These are phyloP conservation scores for Neurospora africana DNA, from an alignment of 495 filamentous ascomycete species.

Conservation along the genomic window DNA sequence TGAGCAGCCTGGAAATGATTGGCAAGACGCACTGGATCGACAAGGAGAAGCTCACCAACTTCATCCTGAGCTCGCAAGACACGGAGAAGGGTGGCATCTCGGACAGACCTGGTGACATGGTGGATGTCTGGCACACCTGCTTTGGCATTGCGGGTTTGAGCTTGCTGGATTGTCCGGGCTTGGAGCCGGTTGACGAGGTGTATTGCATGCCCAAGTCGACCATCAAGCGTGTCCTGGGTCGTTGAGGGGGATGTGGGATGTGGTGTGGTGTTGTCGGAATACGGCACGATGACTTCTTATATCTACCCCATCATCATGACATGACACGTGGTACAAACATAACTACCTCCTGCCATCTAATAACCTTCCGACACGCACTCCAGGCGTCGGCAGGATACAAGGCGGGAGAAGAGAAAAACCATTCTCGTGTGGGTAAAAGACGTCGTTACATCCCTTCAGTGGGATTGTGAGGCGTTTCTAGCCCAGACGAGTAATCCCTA, in stretches of 20 bases:
- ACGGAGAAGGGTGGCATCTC: conserved; percentile 73
- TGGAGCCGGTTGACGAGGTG: conserved; percentile 73
- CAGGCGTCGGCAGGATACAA: conserved; percentile 58
- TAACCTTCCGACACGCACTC: conserved; percentile 44
- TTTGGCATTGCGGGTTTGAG: conserved; percentile 88
- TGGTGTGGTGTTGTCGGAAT: neutral
- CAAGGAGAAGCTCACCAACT: conserved; percentile 58
- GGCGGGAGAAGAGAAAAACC: conserved; percentile 52
- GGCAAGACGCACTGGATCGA: conserved; percentile 87
- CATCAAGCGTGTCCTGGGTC: conserved; percentile 42
- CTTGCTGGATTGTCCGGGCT: conserved; percentile 61
- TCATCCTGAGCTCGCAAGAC: conserved; percentile 85
- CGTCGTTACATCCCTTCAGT: neutral
- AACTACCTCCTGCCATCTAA: conserved; percentile 59
- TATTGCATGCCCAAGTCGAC: conserved; percentile 77
- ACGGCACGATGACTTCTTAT: neutral
- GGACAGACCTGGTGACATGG: conserved; percentile 85
- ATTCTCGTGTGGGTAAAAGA: neutral
- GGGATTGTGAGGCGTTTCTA: neutral
- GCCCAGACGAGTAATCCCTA: neutral
- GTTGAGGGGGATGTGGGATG: conserved; percentile 1
- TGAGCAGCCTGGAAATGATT: conserved; percentile 81
- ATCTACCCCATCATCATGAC: neutral
- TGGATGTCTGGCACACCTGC: conserved; percentile 91
- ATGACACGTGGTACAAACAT: conserved; percentile 1